Base-by-base conservation (phyloP, 2,329 filamentous ascomycete species). In the Zymoseptoria tritici region DNA sequence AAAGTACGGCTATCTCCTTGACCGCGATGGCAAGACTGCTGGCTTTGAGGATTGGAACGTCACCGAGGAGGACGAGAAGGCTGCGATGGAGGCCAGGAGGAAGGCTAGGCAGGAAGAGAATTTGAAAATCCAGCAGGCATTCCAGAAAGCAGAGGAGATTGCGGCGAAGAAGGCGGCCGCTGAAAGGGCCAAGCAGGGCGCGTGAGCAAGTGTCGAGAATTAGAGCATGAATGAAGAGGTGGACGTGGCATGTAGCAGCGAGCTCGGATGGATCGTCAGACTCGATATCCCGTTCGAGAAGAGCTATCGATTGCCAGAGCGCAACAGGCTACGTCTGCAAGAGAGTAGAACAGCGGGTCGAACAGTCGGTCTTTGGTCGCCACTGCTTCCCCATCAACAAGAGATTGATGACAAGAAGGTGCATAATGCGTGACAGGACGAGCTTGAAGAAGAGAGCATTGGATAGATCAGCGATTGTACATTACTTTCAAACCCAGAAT, bases 1-100 rank as follows among this genome's bases (percentile, higher is more conserved):
- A 6, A 67, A 65, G 49, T 79, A 75, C 62, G 65, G 63, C 21
- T 77, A 74, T 65, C 61, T 78, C 57, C 61, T 79, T 13, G 67
- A 78, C 67, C 70, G 77, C 31, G 75, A 77, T 58, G 72, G 72
- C 2, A 62, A 65, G 31, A 29, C 22, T 29, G 52, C 52, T 19
- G 52, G 52, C 2, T 53, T 53, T 3, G 52, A 53, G 52, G 52
- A 53, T 29, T 53, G 52, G 52, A 29, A 29, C 13, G n/a, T 19
- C n/a, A 29, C 29, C 11, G 22, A 24, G 9, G 29, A 53, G 52
- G 16, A 53, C 19, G 52, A 53, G 16, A 46, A 46, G 36, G 36
- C 16, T 16, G 36, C 36, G 36, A n/a, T 16, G 5, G 36, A 46
- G 16, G 36, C 36, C 13, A 16, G 36, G 36, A 46, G 36, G 36